Percentiles rank a stretch among this genome's conserved stretches.
These are phyloP conservation scores for Colletotrichum zoysiae DNA, from an alignment of 2,329 filamentous ascomycete species.

Conservation along the genomic window DNA sequence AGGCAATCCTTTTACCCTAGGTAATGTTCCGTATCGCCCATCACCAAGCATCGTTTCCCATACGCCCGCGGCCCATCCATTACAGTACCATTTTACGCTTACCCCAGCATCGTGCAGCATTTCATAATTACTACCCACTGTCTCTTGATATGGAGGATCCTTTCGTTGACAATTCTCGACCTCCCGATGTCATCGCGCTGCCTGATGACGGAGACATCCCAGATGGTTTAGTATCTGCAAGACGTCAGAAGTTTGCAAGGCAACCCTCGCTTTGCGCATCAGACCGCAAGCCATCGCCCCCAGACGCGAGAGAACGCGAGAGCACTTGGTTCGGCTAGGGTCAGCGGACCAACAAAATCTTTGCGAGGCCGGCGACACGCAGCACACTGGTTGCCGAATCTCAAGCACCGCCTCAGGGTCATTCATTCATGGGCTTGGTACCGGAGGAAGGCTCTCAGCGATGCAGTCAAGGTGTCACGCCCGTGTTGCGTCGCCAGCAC, in stretches of 20 bases:
- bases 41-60: constrained; percentile 22
- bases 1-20: constrained; percentile 36
- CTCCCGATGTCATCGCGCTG: constrained; percentile 27
- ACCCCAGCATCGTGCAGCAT: constrained; percentile 24
- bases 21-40: constrained; percentile 24
- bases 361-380: constrained; percentile 42
- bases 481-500: constrained; percentile 13
- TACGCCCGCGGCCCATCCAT: constrained; percentile 11
- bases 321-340: constrained; percentile 44
- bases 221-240: constrained; percentile 51
- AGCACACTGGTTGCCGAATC: constrained; percentile 36
- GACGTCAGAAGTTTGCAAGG: constrained; percentile 48
- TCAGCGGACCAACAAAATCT: constrained; percentile 36
- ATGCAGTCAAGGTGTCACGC: not conserved
- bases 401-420: constrained; percentile 26
- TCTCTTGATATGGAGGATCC: constrained; percentile 44
- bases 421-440: constrained; percentile 34
- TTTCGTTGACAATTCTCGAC: constrained; percentile 34
- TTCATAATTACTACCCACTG: constrained; percentile 21
- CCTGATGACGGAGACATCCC: constrained; percentile 46
- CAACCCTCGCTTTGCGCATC: not conserved
- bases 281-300: constrained; percentile 2
- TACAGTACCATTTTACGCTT: constrained; percentile 29
- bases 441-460: not conserved
- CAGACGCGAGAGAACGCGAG: constrained; percentile 44